Evolutionary conservation across 352 stramenopile species (phyloP).

Genomic region (Phytophthora podocarpi): DNA sequence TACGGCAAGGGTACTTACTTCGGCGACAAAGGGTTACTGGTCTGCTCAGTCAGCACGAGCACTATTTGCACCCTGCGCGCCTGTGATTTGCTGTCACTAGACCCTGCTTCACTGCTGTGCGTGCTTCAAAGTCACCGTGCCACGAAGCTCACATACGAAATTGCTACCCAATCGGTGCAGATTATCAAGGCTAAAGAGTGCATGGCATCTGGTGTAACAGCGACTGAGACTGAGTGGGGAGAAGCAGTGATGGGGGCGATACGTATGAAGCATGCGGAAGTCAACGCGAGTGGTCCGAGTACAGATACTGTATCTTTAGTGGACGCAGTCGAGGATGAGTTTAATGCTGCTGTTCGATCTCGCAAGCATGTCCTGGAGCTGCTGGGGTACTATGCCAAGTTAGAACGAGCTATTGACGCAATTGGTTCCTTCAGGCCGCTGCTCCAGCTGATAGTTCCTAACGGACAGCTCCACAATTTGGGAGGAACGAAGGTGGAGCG

Average conservation of each 20-base stretch:
- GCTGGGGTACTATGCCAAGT: constrained; percentile 32
- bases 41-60: constrained; percentile 52
- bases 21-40: constrained; percentile 58
- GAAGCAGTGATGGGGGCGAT: constrained; percentile 38
- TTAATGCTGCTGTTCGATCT: background rate
- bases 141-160: constrained; percentile 48
- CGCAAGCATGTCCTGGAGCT: constrained; percentile 33
- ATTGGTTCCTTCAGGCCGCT: constrained; percentile 47
- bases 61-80: constrained; percentile 56
- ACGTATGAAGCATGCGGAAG: constrained; percentile 33
- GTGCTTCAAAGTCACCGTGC: constrained; percentile 50
- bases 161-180: constrained; percentile 36
- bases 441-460: constrained; percentile 60
- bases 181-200: constrained; percentile 19
- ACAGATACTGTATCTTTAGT: background rate
- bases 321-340: background rate
- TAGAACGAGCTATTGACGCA: constrained; percentile 36
- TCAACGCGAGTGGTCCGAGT: constrained; percentile 1
- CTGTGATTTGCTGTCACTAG: constrained; percentile 64
- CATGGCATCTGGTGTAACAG: constrained; percentile 7
- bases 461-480: constrained; percentile 42
- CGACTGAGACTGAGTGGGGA: constrained; percentile 54
- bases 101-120: constrained; percentile 41
- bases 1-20: constrained; percentile 67
- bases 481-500: constrained; percentile 2